Conservation (phyloP, 2,329 filamentous ascomycete genomes). For the Aciculosporium take region DNA sequence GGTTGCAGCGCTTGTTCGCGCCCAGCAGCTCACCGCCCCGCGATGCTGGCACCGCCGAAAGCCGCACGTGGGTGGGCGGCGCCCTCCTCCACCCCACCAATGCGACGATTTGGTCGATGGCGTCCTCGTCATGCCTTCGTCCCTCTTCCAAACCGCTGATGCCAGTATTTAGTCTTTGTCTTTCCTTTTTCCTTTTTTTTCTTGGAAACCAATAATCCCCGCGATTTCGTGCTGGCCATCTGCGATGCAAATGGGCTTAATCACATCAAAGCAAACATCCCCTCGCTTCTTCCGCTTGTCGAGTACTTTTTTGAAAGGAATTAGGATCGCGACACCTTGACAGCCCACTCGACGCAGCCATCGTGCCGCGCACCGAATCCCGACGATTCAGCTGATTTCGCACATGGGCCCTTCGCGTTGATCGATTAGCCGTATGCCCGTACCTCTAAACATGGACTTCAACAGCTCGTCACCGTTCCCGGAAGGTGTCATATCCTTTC, state of each 20-base stretch:
- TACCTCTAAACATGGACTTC: conserved; percentile 52
- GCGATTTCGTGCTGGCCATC: background rate
- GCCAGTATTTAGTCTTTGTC: too few relatives aligned
- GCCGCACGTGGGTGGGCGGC: background rate
- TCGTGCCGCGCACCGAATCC: background rate
- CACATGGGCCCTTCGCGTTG: background rate
- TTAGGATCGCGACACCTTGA: background rate
- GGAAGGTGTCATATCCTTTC: conserved; percentile 67
- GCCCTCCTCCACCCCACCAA: conserved; percentile 16
- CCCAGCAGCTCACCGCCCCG: conserved; percentile 1
- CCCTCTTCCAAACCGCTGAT: too few relatives aligned
- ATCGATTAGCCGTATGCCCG: background rate
- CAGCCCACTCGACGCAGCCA: background rate
- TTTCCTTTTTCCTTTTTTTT: too few relatives aligned
- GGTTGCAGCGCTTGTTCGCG: conserved; percentile 1
- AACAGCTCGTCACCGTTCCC: conserved; percentile 52
- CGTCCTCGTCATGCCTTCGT: background rate
- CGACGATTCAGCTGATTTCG: background rate
- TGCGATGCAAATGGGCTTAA: background rate
- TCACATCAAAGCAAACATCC: background rate
- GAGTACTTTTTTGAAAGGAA: background rate
- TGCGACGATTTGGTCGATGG: background rate
- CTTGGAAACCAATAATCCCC: background rate
- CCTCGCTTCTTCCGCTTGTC: background rate
- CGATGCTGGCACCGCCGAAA: background rate